phyloP scores from a whole-genome alignment of 176 grass and related monocot genomes.

The Bonia amplexicaulis region DNA sequence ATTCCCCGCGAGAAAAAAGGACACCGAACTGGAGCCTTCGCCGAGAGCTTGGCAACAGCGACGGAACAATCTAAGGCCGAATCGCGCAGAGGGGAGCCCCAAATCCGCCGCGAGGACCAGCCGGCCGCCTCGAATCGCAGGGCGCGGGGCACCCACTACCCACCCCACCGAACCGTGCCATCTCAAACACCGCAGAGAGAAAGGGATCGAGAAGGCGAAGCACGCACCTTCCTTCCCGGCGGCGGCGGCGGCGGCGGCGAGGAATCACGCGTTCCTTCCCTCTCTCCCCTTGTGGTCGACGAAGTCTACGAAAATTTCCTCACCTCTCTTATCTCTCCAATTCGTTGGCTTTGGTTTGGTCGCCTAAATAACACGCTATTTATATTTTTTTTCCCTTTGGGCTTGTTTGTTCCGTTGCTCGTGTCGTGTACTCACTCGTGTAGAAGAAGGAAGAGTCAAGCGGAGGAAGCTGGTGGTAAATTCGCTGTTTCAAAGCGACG shows the following conservation, averaged over 20 bases:
- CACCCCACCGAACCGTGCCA: background rate
- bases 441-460: background rate
- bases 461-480: constrained; percentile 8
- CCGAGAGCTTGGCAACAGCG: background rate
- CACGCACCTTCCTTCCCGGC: background rate
- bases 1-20: background rate
- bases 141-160: background rate
- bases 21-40: background rate
- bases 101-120: background rate
- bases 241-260: background rate
- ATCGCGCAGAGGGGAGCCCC: background rate
- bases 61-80: background rate
- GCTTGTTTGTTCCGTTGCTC: background rate
- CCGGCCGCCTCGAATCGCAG: background rate
- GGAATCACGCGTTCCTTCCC: background rate
- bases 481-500: too few species aligned
- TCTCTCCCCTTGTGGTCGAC: background rate
- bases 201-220: background rate
- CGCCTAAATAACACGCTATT: constrained; percentile 21
- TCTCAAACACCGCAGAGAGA: background rate
- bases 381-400: background rate
- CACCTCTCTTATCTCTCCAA: background rate
- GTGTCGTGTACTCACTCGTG: background rate
- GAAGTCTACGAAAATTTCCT: background rate
- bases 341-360: background rate